Conservation (phyloP, 2,329 filamentous ascomycete genomes). For the Epichloe baconii region DNA sequence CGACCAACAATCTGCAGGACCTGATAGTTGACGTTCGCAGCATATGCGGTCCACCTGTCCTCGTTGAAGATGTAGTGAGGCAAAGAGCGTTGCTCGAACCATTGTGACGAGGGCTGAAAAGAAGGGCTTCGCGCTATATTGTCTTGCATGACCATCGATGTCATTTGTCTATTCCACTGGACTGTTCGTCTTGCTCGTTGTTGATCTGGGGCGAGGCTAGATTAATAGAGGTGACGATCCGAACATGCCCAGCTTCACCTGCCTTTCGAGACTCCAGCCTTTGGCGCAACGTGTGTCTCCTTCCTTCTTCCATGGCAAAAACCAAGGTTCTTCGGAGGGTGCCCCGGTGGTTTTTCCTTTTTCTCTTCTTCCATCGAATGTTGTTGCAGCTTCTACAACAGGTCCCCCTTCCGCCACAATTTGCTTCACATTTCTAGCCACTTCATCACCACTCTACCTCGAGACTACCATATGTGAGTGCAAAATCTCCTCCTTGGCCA, state of each 20-base stretch:
- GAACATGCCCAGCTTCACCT: not conserved
- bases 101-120: not conserved
- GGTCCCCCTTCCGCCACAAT: not conserved
- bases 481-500: not conserved
- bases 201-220: not conserved
- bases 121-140: too few species aligned
- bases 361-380: not conserved
- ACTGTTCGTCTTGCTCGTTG: not conserved
- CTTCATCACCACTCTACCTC: not conserved
- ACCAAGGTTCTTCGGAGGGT: not conserved
- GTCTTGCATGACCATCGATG: too few species aligned
- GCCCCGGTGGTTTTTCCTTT: not conserved
- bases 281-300: not conserved
- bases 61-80: not conserved
- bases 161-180: not conserved
- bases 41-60: too few species aligned
- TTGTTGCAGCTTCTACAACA: not conserved
- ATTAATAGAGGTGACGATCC: not conserved
- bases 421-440: not conserved
- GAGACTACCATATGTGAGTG: not conserved
- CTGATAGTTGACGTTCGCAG: too few species aligned
- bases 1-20: too few species aligned
- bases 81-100: not conserved
- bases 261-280: not conserved
- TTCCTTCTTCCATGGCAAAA: not conserved